These are phyloP conservation scores for Boletus sensibilis DNA, from an alignment of 768 basidiomycete species.

Conservation along the genomic window DNA sequence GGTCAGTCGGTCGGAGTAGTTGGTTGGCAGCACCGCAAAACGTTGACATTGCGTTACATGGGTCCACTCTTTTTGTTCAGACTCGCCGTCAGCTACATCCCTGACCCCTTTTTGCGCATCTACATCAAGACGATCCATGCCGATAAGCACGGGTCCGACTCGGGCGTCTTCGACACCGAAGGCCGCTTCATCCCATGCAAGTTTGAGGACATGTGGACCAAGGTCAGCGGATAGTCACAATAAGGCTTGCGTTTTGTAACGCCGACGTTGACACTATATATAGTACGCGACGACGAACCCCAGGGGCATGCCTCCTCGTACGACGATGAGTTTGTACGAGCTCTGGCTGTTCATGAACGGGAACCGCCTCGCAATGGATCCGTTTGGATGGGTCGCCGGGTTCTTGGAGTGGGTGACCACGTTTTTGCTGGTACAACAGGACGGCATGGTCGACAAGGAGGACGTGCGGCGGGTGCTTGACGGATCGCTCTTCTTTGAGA, in stretches of 20 bases:
- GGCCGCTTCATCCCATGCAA: slow-evolving; percentile 41
- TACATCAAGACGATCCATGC: slow-evolving; percentile 35
- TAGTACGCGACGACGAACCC: slow-evolving; percentile 19
- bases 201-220: slow-evolving; percentile 46
- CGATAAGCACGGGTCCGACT: slow-evolving; percentile 44
- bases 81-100: slow-evolving; percentile 27
- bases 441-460: slow-evolving; percentile 41
- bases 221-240: slow-evolving; percentile 23
- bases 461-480: slow-evolving; percentile 43
- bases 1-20: slow-evolving; percentile 14
- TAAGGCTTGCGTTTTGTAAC: neutral
- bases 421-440: slow-evolving; percentile 40
- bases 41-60: slow-evolving; percentile 1
- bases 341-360: slow-evolving; percentile 32
- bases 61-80: slow-evolving; percentile 1
- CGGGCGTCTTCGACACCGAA: slow-evolving; percentile 41
- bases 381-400: slow-evolving; percentile 37
- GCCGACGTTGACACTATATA: neutral
- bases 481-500: slow-evolving; percentile 39
- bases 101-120: slow-evolving; percentile 44
- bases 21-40: neutral
- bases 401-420: slow-evolving; percentile 40
- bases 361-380: slow-evolving; percentile 37
- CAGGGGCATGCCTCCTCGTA: slow-evolving; percentile 14
- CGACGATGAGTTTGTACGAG: slow-evolving; percentile 28